A percentile compares a stretch with the other conserved stretches of the same genome.
phyloP scores from a whole-genome alignment of 2,329 filamentous ascomycete species.

The Calonectria ilicicola region DNA sequence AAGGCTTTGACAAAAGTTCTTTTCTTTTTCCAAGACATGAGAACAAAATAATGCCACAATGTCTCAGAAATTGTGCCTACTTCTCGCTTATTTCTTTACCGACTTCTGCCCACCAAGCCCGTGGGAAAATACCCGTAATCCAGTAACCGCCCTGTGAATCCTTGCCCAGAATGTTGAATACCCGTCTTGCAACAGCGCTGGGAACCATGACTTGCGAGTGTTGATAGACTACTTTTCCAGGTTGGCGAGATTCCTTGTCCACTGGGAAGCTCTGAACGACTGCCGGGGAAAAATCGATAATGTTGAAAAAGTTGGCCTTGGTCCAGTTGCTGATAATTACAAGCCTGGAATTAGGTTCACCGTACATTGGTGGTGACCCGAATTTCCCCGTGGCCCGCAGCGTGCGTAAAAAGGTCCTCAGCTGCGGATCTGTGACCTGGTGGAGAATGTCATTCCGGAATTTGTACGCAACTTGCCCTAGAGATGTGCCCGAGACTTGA shows the following conservation, averaged over 20 bases:
- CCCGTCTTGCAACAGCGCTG: conserved; percentile 2
- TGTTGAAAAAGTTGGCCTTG: conserved; percentile 20
- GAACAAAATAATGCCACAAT: not conserved
- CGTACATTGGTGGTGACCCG: not conserved
- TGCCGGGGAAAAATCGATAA: conserved; percentile 16
- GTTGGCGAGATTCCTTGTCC: not conserved
- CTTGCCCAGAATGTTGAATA: conserved; percentile 7
- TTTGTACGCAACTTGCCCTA: conserved; percentile 1
- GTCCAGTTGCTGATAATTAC: conserved; percentile 22
- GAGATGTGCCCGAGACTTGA: not conserved
- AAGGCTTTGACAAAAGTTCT: no score
- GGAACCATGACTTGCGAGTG: conserved; percentile 4
- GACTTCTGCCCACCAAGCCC: not conserved
- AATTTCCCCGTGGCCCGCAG: not conserved
- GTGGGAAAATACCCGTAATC: not conserved
- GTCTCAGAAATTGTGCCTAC: not conserved
- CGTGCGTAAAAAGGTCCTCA: not conserved
- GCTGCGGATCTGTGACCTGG: conserved; percentile 12
- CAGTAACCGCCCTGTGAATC: conserved; percentile 7
- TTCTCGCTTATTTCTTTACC: not conserved
- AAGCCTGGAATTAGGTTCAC: conserved; percentile 3
- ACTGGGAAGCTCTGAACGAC: not conserved
- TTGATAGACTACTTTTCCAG: conserved; percentile 12
- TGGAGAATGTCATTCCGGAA: conserved; percentile 11
- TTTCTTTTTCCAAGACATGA: no score